Base-by-base conservation (phyloP, 2,329 filamentous ascomycete genomes). In the Pseudocercospora cruenta region DNA sequence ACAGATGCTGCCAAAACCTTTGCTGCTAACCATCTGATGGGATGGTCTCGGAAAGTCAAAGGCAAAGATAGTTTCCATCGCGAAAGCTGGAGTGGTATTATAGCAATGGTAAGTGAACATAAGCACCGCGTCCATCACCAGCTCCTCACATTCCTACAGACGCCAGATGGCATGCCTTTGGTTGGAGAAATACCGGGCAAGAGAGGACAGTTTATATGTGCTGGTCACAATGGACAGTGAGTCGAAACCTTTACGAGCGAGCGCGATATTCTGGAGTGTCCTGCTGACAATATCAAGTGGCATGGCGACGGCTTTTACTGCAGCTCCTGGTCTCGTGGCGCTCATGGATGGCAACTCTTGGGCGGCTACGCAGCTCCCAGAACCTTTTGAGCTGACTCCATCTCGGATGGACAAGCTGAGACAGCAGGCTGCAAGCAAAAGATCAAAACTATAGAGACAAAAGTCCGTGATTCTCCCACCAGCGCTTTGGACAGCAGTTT, bases 81-180 rank as follows among this genome's bases (percentile, higher is more conserved):
- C 4, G 26, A 26, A 9, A 57, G 53, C 53, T 57, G 53, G 53
- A 57, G 53, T 19, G 53, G 53, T 1, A 26, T 57, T 16, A 31
- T 57, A 47, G 45, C 45, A 22, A 47, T 47, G 45, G n/a, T 47
- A 22, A 47, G 45, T 21, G 45, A 47, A 47, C 1, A 53, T 6
- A 4, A 53, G 21, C 21, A 9, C 28, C 49, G 22, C 14, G 8
- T 26, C 5, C 8, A 26, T 2, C 28, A 24, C 22, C 24, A 19
- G 49, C 45, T 4, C 4, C 45, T 47, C 45, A 47, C 6, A 22
- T 21, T 2, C 8, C 21, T 10, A 12, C 21, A 47, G 49, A 53
- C 19, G 16, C 49, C 49, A 53, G 55, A 58, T 22, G 55, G 55
- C 9, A n/a, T 58, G 55, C 55, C 55, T 36, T 43, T 58, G 7